Evolutionary conservation across 1,284 basidiomycete genomes (phyloP).

Genomic region (Apiotrichum brassicae): DNA sequence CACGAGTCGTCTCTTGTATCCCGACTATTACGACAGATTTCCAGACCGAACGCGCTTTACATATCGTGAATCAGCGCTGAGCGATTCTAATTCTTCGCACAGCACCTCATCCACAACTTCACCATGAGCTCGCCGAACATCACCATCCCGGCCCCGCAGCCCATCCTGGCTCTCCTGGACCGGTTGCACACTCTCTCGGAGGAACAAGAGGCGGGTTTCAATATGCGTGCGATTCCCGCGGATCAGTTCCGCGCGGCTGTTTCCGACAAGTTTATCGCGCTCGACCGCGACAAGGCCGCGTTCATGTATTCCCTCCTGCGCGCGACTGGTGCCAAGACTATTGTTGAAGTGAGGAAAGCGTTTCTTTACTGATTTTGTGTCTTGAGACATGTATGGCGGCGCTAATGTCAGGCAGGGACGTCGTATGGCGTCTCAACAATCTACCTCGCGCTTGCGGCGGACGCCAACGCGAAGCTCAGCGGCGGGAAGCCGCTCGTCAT

Average conservation of each 20-base stretch:
- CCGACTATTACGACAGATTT: no score
- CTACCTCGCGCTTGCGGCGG: constrained; percentile 30
- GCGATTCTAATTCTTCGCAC: no score
- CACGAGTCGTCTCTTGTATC: no score
- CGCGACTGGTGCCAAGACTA: constrained; percentile 15
- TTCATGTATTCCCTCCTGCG: constrained; percentile 24
- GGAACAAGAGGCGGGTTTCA: constrained; percentile 19
- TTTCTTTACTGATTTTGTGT: background rate
- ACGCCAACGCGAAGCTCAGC: constrained; percentile 9
- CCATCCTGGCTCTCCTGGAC: constrained; percentile 17
- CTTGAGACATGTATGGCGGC: background rate
- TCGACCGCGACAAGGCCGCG: constrained; percentile 32
- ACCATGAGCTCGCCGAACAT: background rate
- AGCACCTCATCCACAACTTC: no score
- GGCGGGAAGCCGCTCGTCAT: constrained; percentile 19
- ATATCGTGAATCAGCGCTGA: no score
- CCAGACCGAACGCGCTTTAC: no score
- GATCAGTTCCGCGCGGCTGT: constrained; percentile 18
- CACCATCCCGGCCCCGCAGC: constrained; percentile 10
- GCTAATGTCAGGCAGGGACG: constrained; percentile 22
- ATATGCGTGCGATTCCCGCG: background rate
- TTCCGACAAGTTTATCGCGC: constrained; percentile 30
- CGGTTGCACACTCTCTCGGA: constrained; percentile 20
- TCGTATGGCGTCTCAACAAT: constrained; percentile 33
- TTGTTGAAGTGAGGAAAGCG: constrained; percentile 21